Evolutionary conservation across 192 early-diverging fungal genomes (phyloP), one percentile per base, ranked within the genome.

Genomic region (Backusella luteola): DNA sequence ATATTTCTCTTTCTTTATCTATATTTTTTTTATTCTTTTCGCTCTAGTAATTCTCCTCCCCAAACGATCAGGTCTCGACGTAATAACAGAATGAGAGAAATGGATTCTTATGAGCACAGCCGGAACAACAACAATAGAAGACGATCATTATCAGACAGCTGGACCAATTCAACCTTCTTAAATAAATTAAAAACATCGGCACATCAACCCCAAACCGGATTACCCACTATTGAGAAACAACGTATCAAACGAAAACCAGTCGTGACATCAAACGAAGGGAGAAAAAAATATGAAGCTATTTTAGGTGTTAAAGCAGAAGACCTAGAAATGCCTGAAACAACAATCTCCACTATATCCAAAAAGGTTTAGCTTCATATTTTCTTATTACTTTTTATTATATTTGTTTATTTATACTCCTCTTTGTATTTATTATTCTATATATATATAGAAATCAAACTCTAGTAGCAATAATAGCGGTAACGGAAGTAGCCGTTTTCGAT

Each of bases 221-320:
- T 63, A 26, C 56, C 56, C 3, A 63, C 56, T 29, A 26, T 63
- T 63, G 56, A 63, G n/a, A 63, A 63, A 14, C 56, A 63, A 26
- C 56, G 56, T 12, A 63, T 63, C 26, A 63, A 63, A 14, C 21
- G 56, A 63, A 63, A 63, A 12, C 56, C 56, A 9, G 12, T 63
- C 0, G 56, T 63, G 29, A 29, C 66, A 32, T 67, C 66, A 34
- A 67, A 67, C 34, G 56, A 63, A 12, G 23, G 56, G 11, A 36
- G 68, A 69, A 69, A 69, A 21, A 69, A 69, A 21, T 69, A 69
- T 69, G 68, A 69, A 69, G 68, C 68, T 11, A 38, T 69, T 39
- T 21, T 69, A 38, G 68, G 68, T 39, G 38, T 69, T 36, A 69
- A 69, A 69, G 21, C 68, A 41, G 68, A 69, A 69, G 68, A 69